Evolutionary conservation across 164 flowering plant species (phyloP).

Genomic region (Hamamelis virginiana): DNA sequence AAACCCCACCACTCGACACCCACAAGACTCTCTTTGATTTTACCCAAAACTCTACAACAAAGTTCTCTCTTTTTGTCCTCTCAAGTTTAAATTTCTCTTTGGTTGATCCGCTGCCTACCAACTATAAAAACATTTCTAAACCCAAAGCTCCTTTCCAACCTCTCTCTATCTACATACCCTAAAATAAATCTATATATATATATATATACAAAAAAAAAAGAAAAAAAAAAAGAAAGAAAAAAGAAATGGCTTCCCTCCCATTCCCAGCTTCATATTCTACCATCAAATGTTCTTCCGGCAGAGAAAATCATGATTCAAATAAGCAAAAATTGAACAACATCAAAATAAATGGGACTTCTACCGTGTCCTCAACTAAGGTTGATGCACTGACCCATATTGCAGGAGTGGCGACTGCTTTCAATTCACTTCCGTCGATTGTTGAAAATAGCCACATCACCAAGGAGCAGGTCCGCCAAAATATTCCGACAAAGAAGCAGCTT

Average conservation of each 20-base stretch:
- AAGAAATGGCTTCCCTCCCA: conserved; percentile 25
- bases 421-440: conserved; percentile 12
- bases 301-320: conserved; percentile 25
- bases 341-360: conserved; percentile 31
- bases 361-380: conserved; percentile 14
- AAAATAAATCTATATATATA: too few relatives aligned
- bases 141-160: conserved; percentile 10
- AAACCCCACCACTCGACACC: too few relatives aligned
- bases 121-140: not conserved
- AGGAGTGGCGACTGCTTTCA: conserved; percentile 21
- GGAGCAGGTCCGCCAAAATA: conserved; percentile 37
- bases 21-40: too few relatives aligned
- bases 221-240: not conserved
- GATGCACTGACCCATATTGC: conserved; percentile 23
- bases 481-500: conserved; percentile 50
- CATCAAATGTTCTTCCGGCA: conserved; percentile 19
- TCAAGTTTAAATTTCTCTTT: not conserved
- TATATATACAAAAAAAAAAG: not conserved
- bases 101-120: conserved; percentile 1
- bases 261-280: conserved; percentile 1
- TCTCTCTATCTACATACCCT: not conserved
- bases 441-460: conserved; percentile 12
- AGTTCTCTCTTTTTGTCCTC: too few relatives aligned
- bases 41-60: too few relatives aligned
- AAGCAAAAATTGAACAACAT: conserved; percentile 25